Evolutionary conservation across 129 eudicot genomes (phyloP), one percentile per base, ranked within the genome.

Genomic region (Smallanthus sonchifolius): DNA sequence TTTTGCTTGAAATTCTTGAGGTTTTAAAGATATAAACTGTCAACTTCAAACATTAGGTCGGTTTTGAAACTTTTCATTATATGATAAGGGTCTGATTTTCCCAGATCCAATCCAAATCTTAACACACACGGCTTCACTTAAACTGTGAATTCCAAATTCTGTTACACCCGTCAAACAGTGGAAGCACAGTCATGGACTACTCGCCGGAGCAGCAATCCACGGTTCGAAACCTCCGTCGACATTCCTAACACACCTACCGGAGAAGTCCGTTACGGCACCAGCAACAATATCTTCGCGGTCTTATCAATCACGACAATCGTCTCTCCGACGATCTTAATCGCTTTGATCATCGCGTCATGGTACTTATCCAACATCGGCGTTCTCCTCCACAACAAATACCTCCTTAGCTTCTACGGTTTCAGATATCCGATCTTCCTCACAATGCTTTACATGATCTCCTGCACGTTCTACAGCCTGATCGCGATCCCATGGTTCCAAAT

Each of bases 361-460:
- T 91, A 91, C 74, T 57, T 80, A 14, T 91, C 97, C 28, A 91
- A 91, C 86, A 91, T 91, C 47, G 97, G 97, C 7, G 97, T 91
- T 2, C 83, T 91, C 5, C 76, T 91, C 2, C 91, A 87, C 40
- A 91, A 91, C 84, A 91, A 91, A 64, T 88, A 86, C 47, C 82
- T 91, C 3, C 89, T 91, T 83, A 82, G 88, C 76, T 74, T 57
- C 76, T 88, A 91, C 57, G 95, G 95, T 5, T 91, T 67, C 51
- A 77, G 88, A 2, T 91, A 82, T 78, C 97, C 97, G 5, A 91
- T 91, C 56, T 91, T 88, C 85, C 84, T 91, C 48, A 91, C 97
- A 37, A 88, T 89, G 86, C 78, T 86, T 14, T 96, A 91, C 71
- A 91, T 91, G 97, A 28, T 86, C n/a, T 83, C 97, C 1, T 91